Evolutionary conservation across 495 filamentous ascomycete genomes (phyloP), one percentile per base, ranked within the genome.

Genomic region (Filosporella fistucella): DNA sequence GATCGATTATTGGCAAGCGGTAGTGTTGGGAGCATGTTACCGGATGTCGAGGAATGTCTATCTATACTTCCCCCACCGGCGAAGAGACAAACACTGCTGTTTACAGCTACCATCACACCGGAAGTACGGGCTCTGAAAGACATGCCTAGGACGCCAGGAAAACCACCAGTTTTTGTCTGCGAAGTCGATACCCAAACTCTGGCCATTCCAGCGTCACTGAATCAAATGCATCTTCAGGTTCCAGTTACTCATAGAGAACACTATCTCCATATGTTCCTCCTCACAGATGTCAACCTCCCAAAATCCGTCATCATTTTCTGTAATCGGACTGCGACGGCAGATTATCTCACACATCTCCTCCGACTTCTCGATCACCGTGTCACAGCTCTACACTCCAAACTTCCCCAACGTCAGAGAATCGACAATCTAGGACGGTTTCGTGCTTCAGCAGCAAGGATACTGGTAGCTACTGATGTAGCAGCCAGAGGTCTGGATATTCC

Each of bases 401-500:
- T 99, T 2, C 81, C 84, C 0, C 93, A 97, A 58, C 74, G 81
- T 3, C 81, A 95, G 56, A 80, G 93, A 12, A 87, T 81, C 32
- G 76, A 87, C 35, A 96, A 96, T 52, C 78, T 99, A 0, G 91
- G 81, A 2, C 81, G 89, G 16, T 99, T 97, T 72, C 83, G 93
- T 13, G 94, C 93, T 7, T 76, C 78, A n/a, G 91, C 90, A 0
- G 91, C 93, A 11, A 77, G 93, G 5, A 81, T 99, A 43, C 73
- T 99, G 3, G 84, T 99, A 9, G 94, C 94, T 2, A 97, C 93
- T 0, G 94, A 99, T 63, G 91, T 99, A 12, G 93, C 93, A 1
- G 84, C 88, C n/a, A 76, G 93, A 58, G 93, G 93, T 76, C 77
- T 99, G 9, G 93, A 99, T 72, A 96, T 99, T 47, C 94, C 91